These are phyloP conservation scores for Earliella scabrosa DNA, from an alignment of 1,284 basidiomycete genomes.

Conservation along the genomic window DNA sequence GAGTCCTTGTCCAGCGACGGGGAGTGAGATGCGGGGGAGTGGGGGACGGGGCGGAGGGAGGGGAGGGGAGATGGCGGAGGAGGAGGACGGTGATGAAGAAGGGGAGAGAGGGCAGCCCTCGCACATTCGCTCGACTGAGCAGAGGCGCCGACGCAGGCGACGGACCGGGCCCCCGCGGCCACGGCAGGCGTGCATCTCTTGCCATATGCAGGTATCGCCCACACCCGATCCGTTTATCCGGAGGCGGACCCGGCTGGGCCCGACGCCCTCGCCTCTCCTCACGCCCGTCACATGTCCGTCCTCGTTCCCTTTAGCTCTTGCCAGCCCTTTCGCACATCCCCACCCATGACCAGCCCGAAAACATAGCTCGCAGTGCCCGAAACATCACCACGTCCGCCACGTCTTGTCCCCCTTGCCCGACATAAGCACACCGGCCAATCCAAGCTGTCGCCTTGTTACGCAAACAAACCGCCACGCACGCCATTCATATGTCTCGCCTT, in stretches of 20 bases:
- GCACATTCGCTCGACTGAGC: constrained; percentile 4
- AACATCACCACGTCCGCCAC: not conserved
- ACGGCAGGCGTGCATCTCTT: not conserved
- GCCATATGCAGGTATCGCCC: constrained; percentile 13
- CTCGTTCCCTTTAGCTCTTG: constrained; percentile 4
- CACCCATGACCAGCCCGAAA: constrained; percentile 3
- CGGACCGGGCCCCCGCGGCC: constrained; percentile 18
- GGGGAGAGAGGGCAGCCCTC: constrained; percentile 2
- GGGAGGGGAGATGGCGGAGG: constrained; percentile 11
- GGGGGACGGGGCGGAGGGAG: not conserved
- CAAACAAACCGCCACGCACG: too few relatives aligned
- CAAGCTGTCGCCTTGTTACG: too few relatives aligned
- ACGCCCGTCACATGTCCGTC: constrained; percentile 16
- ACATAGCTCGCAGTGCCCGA: not conserved
- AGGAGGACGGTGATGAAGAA: constrained; percentile 4
- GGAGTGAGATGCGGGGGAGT: not conserved
- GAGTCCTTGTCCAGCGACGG: not conserved
- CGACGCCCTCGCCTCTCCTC: constrained; percentile 6
- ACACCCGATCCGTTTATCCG: constrained; percentile 17
- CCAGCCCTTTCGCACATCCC: not conserved
- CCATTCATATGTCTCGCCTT: too few relatives aligned
- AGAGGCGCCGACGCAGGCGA: constrained; percentile 1
- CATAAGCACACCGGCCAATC: too few relatives aligned
- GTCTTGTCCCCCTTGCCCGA: not conserved
- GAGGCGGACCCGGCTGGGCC: constrained; percentile 8